Base-by-base conservation (phyloP, 192 early-diverging fungal genomes). In the Linnemannia zychae region DNA sequence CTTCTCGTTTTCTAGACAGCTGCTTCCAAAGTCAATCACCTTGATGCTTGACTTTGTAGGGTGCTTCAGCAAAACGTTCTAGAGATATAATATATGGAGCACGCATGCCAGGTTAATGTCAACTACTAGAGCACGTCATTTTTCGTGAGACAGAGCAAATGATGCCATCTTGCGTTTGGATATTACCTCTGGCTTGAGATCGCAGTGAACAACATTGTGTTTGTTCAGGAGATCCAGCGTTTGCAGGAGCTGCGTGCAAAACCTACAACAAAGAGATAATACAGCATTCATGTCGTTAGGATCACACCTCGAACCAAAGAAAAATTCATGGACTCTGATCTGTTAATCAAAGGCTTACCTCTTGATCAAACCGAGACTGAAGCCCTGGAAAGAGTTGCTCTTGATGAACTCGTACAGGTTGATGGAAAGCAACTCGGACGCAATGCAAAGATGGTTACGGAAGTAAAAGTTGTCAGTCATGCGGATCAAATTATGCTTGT, bases 1-100 rank as follows among this genome's bases (percentile, higher is more conserved):
- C 79, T 95, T 93, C 85, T 99, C 97, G 67, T 92, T 91, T 79
- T 96, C 96, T 33, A 95, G 94, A 74, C 98, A 99, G 79, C 95
- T 96, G 74, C 95, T 96, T n/a, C 98, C 98, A 82, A 99, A 97
- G 82, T 99, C 98, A 88, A 99, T 99, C 17, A 99, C 97, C 91
- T 99, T 99, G 87, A 99, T 96, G 47, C 88, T 90, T 47, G 92
- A 93, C 53, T 90, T 90, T 74, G 90, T 80, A 63, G 93, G 91
- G 71, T 94, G 92, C 67, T 91, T 91, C 20, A 98, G 87, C 72
- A 98, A 77, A 7, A 98, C 92, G 79, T 98, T 98, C 91, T 90
- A 71, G 15, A 49, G 22, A 67, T 36, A 37, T 18, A 74, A 38
- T 22, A 75, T 63, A 87, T 24, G n/a, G 33, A 17, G 63, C 20